phyloP scores from a whole-genome alignment of 2,329 filamentous ascomycete species.

The Metarhizium sp. region DNA sequence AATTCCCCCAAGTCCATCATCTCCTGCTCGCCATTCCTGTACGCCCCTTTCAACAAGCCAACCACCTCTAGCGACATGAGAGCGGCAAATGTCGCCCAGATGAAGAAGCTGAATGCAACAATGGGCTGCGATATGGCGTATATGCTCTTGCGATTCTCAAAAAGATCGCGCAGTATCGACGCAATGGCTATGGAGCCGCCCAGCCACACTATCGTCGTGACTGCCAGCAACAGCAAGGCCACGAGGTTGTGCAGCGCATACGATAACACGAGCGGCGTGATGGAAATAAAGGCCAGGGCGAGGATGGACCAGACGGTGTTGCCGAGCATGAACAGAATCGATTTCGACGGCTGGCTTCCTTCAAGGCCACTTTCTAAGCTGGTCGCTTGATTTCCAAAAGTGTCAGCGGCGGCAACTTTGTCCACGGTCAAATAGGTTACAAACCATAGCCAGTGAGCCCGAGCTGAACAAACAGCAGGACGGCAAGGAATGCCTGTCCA shows the following conservation, averaged over 20 bases:
- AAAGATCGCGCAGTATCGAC: background rate
- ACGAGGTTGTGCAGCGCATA: conserved; percentile 3
- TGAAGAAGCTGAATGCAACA: conserved; percentile 4
- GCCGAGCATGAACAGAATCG: conserved; percentile 3
- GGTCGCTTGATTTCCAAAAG: background rate
- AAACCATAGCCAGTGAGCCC: conserved; percentile 4
- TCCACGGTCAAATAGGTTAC: background rate
- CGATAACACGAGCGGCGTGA: conserved; percentile 1
- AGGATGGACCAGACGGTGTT: conserved; percentile 5
- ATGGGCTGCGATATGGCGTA: conserved; percentile 1
- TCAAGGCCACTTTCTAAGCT: background rate
- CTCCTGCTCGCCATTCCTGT: background rate
- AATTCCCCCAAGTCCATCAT: background rate
- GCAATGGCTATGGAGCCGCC: conserved; percentile 4
- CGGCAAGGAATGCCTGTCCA: background rate
- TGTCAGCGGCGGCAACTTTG: background rate
- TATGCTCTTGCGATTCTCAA: background rate
- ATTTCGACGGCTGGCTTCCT: background rate
- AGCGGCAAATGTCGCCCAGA: conserved; percentile 1
- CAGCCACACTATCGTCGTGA: conserved; percentile 1
- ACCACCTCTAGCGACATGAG: conserved; percentile 4
- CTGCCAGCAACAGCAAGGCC: background rate
- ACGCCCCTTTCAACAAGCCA: conserved; percentile 1
- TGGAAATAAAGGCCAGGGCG: conserved; percentile 2
- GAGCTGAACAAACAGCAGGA: conserved; percentile 1